Percentiles rank a stretch among this genome's conserved stretches.
Evolutionary conservation across 208 protist species (phyloP).

Genomic region (Eutreptiella sp.): DNA sequence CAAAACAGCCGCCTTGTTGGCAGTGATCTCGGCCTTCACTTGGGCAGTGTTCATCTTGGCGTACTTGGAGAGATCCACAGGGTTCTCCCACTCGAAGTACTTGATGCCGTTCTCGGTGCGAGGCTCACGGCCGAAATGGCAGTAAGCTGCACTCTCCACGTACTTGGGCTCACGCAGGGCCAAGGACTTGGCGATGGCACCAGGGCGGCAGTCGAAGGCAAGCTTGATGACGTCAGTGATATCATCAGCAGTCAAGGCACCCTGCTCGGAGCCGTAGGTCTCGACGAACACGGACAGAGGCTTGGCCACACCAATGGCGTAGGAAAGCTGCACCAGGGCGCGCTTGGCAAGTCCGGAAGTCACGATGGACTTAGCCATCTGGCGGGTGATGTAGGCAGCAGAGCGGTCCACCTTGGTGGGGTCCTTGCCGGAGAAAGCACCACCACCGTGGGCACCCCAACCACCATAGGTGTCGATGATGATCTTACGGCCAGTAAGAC

Average conservation of each 20-base stretch:
- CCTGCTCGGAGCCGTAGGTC: conserved; percentile 97
- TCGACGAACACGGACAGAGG: conserved; percentile 97
- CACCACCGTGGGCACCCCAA: conserved; percentile 99
- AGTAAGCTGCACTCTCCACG: too few species aligned
- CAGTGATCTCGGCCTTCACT: too few species aligned
- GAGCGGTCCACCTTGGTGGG: conserved; percentile 99
- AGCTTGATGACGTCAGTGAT: too few species aligned
- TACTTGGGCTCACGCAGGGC: too few species aligned
- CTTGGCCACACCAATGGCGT: conserved; percentile 97
- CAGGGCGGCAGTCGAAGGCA: too few species aligned
- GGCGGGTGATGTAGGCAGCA: conserved; percentile 96
- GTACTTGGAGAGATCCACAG: too few species aligned
- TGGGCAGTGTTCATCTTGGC: too few species aligned
- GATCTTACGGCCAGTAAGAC: conserved; percentile 99
- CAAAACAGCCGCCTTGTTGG: too few species aligned
- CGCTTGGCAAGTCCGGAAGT: conserved; percentile 81
- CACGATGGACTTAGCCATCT: conserved; percentile 99
- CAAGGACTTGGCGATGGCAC: too few species aligned
- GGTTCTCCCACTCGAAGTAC: too few species aligned
- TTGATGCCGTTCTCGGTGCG: too few species aligned
- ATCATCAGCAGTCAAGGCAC: conserved; percentile 76
- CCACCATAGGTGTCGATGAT: conserved; percentile 99
- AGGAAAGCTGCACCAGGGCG: conserved; percentile 96
- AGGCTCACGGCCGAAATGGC: too few species aligned
- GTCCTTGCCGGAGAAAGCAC: conserved; percentile 99